Conservation (phyloP, 1,284 basidiomycete species). For the Malassezia yamatoensis region DNA sequence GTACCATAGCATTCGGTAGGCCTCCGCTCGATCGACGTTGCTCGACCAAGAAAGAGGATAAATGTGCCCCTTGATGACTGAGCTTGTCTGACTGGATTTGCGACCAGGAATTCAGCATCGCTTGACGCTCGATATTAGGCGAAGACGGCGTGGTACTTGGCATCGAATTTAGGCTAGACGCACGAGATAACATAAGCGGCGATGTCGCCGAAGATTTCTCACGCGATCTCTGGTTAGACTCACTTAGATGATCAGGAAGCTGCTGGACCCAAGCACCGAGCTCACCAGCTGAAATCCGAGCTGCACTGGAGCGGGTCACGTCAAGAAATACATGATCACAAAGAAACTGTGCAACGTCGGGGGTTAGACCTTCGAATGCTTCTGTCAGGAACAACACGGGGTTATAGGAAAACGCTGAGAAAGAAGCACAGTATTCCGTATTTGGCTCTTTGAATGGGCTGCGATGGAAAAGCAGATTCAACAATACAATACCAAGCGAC, state of each 20-base stretch:
- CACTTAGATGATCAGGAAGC: constrained; percentile 2
- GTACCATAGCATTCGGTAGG: not conserved
- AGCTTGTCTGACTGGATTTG: not conserved
- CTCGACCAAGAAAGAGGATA: not conserved
- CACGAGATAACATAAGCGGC: not conserved
- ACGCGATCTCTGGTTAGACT: not conserved
- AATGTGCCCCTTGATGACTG: not conserved
- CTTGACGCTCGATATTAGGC: not conserved
- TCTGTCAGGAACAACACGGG: constrained; percentile 76
- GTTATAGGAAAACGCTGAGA: constrained; percentile 67
- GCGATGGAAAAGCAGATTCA: constrained; percentile 97
- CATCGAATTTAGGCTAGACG: not conserved
- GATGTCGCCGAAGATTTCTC: not conserved
- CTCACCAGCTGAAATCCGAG: constrained; percentile 4
- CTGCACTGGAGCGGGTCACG: constrained; percentile 46
- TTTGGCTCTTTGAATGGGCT: constrained; percentile 96
- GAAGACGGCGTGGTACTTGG: not conserved
- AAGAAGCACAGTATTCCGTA: constrained; percentile 62
- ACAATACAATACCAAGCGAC: constrained; percentile 94
- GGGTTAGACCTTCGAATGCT: constrained; percentile 84
- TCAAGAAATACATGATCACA: constrained; percentile 77
- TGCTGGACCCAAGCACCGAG: constrained; percentile 9
- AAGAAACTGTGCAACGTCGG: constrained; percentile 72
- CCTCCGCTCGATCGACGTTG: not conserved
- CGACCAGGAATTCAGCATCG: not conserved